Percentiles rank a stretch among this genome's conserved stretches.
Conservation (phyloP, 208 protist genomes). For the Trypanosoma boissoni region DNA sequence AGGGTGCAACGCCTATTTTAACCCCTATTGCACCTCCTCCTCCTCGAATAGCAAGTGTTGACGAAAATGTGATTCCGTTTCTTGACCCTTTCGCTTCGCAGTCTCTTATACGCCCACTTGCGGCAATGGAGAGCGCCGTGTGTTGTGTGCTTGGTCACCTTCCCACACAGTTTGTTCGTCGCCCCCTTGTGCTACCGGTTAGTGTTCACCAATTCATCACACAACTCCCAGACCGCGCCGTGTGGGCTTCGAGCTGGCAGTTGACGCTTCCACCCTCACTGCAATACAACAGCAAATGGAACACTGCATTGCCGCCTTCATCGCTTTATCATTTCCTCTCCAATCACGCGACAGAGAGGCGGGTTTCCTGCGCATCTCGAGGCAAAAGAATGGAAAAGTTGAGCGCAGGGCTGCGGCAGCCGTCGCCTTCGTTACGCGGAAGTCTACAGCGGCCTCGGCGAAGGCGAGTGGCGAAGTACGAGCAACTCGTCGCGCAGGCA, state of each 20-base stretch:
- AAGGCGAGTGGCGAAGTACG: too few relatives aligned
- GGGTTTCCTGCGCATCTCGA: too few relatives aligned
- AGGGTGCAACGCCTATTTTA: too few relatives aligned
- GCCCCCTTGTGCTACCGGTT: conserved; percentile 68
- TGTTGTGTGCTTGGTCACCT: conserved; percentile 56
- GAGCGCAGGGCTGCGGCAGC: too few relatives aligned
- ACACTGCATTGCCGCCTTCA: conserved; percentile 13
- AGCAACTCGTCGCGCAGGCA: too few relatives aligned
- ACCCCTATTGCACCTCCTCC: background rate
- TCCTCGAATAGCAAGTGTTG: too few relatives aligned
- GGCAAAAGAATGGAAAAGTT: too few relatives aligned
- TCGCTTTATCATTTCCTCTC: conserved; percentile 26
- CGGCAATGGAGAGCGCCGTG: conserved; percentile 63
- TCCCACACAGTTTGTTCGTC: conserved; percentile 54
- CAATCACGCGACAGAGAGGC: conserved; percentile 9
- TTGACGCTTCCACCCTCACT: conserved; percentile 26
- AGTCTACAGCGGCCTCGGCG: too few relatives aligned
- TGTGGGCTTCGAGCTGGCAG: conserved; percentile 26
- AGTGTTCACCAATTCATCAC: conserved; percentile 59
- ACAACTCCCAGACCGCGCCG: conserved; percentile 54
- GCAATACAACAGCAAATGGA: conserved; percentile 12
- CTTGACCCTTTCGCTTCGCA: conserved; percentile 16
- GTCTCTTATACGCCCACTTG: conserved; percentile 34
- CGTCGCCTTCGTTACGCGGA: too few relatives aligned
- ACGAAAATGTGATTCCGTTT: too few relatives aligned